Percentiles rank a stretch among this genome's conserved stretches.
Evolutionary conservation across 2,329 filamentous ascomycete species (phyloP).

Genomic region (Chrysoporthe austroafricana): DNA sequence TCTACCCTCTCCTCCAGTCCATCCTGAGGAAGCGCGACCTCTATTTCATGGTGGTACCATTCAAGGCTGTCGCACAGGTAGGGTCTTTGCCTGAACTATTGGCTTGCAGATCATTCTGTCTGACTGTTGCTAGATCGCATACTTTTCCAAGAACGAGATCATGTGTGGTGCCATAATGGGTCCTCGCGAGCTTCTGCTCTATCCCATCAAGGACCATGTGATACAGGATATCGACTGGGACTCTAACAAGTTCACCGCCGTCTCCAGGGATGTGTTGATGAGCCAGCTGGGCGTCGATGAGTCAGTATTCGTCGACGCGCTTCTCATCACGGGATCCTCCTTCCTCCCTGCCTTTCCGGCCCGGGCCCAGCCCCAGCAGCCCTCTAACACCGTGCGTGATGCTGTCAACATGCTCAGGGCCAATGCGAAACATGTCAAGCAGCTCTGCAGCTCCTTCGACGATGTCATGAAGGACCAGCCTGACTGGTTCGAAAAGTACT

Average conservation of each 20-base stretch:
- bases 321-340: conserved; percentile 80
- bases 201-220: conserved; percentile 78
- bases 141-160: conserved; percentile 55
- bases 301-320: conserved; percentile 79
- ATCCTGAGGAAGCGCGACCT: conserved; percentile 71
- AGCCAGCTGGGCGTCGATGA: conserved; percentile 68
- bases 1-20: conserved; percentile 77
- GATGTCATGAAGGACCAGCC: conserved; percentile 75
- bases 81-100: conserved; percentile 32
- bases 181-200: conserved; percentile 82
- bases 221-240: conserved; percentile 72
- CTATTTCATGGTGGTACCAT: conserved; percentile 82
- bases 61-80: conserved; percentile 86
- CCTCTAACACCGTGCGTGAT: conserved; percentile 66
- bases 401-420: conserved; percentile 78
- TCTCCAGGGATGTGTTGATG: conserved; percentile 72
- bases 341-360: conserved; percentile 78
- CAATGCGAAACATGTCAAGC: conserved; percentile 69
- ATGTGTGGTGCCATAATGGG: conserved; percentile 78
- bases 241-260: conserved; percentile 61
- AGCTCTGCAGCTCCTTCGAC: conserved; percentile 75
- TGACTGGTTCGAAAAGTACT: conserved; percentile 84
- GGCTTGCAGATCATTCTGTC: not conserved
- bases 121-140: conserved; percentile 64
- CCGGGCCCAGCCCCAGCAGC: conserved; percentile 57